Conservation (phyloP, 1,284 basidiomycete species). For the Leccinum holopus region DNA sequence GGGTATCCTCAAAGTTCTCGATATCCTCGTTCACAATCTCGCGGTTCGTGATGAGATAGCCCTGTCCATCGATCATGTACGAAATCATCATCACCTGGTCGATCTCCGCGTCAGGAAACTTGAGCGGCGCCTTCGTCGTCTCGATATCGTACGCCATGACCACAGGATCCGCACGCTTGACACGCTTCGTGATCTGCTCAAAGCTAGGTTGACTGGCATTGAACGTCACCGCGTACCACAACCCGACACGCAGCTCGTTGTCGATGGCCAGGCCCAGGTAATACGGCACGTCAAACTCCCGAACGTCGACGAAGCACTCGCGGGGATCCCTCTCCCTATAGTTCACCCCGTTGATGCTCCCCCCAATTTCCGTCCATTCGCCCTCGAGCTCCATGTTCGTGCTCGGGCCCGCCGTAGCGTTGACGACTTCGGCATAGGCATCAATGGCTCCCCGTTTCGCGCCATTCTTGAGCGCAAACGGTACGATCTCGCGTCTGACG, state of each 20-base stretch:
- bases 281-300: conserved; percentile 97
- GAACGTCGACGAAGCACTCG: conserved; percentile 90
- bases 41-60: conserved; percentile 96
- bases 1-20: conserved; percentile 98
- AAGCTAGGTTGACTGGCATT: conserved; percentile 81
- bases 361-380: conserved; percentile 48
- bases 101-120: conserved; percentile 94
- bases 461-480: conserved; percentile 86
- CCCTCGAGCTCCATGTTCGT: conserved; percentile 69
- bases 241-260: conserved; percentile 94
- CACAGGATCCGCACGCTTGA: conserved; percentile 98
- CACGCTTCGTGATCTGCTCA: conserved; percentile 73
- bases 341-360: conserved; percentile 41
- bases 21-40: conserved; percentile 98
- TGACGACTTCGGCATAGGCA: conserved; percentile 97
- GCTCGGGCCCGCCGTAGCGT: conserved; percentile 58
- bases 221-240: conserved; percentile 94
- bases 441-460: conserved; percentile 96
- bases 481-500: conserved; percentile 86
- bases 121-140: conserved; percentile 96
- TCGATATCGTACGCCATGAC: conserved; percentile 99
- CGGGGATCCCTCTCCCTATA: conserved; percentile 75
- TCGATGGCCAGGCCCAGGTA: conserved; percentile 98
- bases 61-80: conserved; percentile 96
- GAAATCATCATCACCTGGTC: conserved; percentile 99